Base-by-base conservation (phyloP, 2,329 filamentous ascomycete species). In the Tolypocladium endophyticum region DNA sequence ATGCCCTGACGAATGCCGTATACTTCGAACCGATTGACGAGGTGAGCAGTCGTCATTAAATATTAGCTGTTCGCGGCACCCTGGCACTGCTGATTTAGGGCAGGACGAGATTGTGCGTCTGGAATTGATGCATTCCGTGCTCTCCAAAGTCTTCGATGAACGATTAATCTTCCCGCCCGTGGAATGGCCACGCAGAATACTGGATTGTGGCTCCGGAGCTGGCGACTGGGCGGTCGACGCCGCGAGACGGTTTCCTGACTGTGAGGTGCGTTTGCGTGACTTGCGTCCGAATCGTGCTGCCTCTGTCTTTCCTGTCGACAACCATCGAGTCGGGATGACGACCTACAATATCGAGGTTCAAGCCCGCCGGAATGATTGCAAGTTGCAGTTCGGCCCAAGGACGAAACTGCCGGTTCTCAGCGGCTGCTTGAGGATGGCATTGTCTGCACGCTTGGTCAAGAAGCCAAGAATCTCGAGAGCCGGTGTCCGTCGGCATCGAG, bases 151-250 rank as follows among this genome's bases (percentile, higher is more conserved):
- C 58, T 90, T 91, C 69, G 86, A 90, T 63, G 75, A 81, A 61
- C 80, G 84, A 64, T 76, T 89, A 33, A 81, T 91, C 66, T 89
- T 91, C 62, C 87, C 88, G n/a, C 86, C 86, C 7, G 74, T 90
- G 56, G 73, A 70, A 53, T 75, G 77, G 35, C 81, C 82, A 30
- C 75, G 76, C 64, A 81, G 80, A 66, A 80, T 91, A 50, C 77
- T 92, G 35, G 88, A 92, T 60, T 90, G 87, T 65, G 88, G 88
- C 0, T 88, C 84, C 71, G 88, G 88, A 47, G 79, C 84, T n/a
- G 87, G 80, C 47, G 78, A 83, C 55, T 92, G 88, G 88, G 87
- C 87, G 28, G 74, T 83, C 39, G 86, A 87, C 30, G 85, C 88
- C 58, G 88, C 88, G 55, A 80, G 83, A 67, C 76, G 81, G 62